phyloP scores from a whole-genome alignment of 306 rosid genomes.

The Castanospermum australe region DNA sequence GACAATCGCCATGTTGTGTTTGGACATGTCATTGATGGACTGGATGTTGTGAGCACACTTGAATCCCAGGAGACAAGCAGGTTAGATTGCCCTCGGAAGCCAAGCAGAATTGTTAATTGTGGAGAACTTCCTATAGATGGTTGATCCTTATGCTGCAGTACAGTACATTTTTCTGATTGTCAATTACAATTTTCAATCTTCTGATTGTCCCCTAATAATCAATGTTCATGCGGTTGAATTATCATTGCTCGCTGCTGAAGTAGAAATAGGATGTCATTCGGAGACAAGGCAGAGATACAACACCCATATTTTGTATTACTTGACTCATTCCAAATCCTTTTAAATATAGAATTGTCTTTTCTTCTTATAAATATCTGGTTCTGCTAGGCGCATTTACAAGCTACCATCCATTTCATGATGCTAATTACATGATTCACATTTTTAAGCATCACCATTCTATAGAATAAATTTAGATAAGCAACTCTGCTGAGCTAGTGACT shows the following conservation, averaged over 20 bases:
- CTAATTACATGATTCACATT: background rate
- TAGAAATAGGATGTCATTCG: background rate
- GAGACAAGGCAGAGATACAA: background rate
- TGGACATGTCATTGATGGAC: conserved; percentile 75
- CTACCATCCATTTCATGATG: background rate
- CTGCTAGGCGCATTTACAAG: background rate
- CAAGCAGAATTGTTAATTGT: conserved; percentile 73
- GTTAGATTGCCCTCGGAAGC: conserved; percentile 63
- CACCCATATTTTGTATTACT: conserved; percentile 16
- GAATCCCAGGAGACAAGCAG: conserved; percentile 88
- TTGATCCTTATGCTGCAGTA: conserved; percentile 34
- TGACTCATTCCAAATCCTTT: background rate
- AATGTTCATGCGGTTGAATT: background rate
- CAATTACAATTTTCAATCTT: conserved; percentile 18
- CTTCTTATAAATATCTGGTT: background rate
- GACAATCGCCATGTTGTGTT: conserved; percentile 91
- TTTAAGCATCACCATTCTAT: background rate
- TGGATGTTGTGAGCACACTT: conserved; percentile 68
- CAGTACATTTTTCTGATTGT: conserved; percentile 15
- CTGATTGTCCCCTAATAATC: background rate
- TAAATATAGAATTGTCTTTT: background rate
- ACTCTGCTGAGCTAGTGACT: background rate
- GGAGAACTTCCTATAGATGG: conserved; percentile 70
- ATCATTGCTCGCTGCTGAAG: background rate
- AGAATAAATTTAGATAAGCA: background rate